phyloP scores from a whole-genome alignment of 805 yeast species.

The Yarrowia osloensis region DNA sequence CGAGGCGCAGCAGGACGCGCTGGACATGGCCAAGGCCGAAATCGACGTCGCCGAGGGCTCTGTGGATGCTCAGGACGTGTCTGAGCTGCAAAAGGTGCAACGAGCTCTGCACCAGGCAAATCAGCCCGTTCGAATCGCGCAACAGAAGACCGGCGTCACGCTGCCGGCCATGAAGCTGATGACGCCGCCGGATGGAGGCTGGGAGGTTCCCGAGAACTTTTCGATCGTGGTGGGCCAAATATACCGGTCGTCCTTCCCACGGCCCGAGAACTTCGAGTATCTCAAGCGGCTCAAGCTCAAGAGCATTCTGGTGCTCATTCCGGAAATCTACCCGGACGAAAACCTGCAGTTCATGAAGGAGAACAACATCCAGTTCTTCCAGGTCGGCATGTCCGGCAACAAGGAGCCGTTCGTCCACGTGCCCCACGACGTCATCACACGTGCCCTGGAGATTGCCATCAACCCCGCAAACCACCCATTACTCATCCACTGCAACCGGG shows the following conservation, averaged over 20 bases:
- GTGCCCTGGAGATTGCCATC: constrained; percentile 76
- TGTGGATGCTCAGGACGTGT: background rate
- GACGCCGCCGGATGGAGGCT: constrained; percentile 26
- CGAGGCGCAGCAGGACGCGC: background rate
- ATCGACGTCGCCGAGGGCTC: background rate
- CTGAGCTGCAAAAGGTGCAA: background rate
- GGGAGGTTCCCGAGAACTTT: constrained; percentile 83
- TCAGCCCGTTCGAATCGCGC: background rate
- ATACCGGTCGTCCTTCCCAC: constrained; percentile 88
- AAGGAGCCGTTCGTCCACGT: constrained; percentile 52
- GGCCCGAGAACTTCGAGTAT: constrained; percentile 76
- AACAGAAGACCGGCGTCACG: background rate
- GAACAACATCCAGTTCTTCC: constrained; percentile 70
- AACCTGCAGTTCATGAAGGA: constrained; percentile 63
- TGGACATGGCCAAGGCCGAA: constrained; percentile 9
- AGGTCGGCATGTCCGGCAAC: constrained; percentile 92
- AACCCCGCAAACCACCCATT: constrained; percentile 90
- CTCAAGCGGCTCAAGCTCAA: constrained; percentile 63
- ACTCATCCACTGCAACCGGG: constrained; percentile 91
- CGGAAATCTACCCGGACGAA: constrained; percentile 86
- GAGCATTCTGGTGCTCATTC: constrained; percentile 78
- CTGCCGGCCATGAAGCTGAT: constrained; percentile 15
- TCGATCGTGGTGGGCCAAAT: constrained; percentile 76
- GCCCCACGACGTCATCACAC: constrained; percentile 65
- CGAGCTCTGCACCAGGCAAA: background rate